A percentile compares a stretch with the other conserved stretches of the same genome.
Conservation (phyloP, 129 eudicot species). For the Silybum marianum region DNA sequence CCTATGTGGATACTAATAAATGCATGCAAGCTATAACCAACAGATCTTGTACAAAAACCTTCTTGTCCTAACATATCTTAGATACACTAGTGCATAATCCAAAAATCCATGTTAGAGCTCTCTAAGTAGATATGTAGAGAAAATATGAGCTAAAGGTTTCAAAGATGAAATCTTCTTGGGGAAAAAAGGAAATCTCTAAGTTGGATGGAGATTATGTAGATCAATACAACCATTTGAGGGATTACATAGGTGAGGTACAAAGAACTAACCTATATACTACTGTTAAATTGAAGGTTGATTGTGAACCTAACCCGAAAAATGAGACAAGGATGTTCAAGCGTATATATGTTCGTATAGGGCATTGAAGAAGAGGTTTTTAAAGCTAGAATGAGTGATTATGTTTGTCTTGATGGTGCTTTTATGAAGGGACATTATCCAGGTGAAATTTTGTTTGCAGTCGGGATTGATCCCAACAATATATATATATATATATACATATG, state of each 20-base stretch:
- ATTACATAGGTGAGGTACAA: background rate
- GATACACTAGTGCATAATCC: background rate
- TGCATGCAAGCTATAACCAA: too few relatives aligned
- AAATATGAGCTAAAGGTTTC: background rate
- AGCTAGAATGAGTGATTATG: too few relatives aligned
- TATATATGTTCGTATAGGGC: too few relatives aligned
- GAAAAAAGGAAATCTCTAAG: too few relatives aligned
- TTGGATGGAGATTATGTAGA: background rate
- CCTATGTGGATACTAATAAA: too few relatives aligned
- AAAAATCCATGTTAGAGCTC: background rate
- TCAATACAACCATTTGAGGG: background rate
- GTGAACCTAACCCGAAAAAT: background rate
- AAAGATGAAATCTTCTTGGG: background rate
- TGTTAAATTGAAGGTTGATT: background rate
- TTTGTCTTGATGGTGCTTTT: too few relatives aligned
- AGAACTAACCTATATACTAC: background rate
- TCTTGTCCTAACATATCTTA: background rate
- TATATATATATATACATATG: too few relatives aligned
- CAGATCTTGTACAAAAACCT: background rate
- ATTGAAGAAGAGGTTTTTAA: too few relatives aligned
- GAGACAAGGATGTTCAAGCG: background rate
- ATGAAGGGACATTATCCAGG: too few relatives aligned
- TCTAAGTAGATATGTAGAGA: background rate
- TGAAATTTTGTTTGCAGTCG: too few relatives aligned
- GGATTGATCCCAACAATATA: too few relatives aligned